Percentiles rank a stretch among this genome's conserved stretches.
Conservation (phyloP, 345 rosid genomes). For the Syzygium oleosum region DNA sequence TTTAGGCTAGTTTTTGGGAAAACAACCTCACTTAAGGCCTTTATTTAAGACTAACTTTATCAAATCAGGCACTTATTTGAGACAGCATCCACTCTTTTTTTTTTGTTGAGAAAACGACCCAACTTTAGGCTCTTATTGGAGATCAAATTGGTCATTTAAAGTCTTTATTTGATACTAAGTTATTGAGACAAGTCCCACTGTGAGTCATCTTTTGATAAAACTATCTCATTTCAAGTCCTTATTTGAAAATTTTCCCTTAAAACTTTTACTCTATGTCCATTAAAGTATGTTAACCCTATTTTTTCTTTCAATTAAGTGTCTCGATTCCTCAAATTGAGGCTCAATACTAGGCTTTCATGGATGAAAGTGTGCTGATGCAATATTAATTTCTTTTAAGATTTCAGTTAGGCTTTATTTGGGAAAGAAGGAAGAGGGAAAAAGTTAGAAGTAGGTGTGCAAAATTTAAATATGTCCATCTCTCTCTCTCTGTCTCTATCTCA, state of each 20-base stretch:
- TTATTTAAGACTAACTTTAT: too few relatives aligned
- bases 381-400: not conserved
- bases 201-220: not conserved
- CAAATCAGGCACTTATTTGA: too few relatives aligned
- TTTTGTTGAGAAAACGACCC: too few relatives aligned
- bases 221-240: fast-evolving
- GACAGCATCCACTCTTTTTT: too few relatives aligned
- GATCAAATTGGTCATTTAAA: too few relatives aligned
- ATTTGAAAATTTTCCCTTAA: too few relatives aligned
- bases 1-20: too few relatives aligned
- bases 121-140: not conserved
- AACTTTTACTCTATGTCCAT: too few relatives aligned
- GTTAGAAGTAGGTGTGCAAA: not conserved
- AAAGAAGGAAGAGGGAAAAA: not conserved
- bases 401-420: not conserved
- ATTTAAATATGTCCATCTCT: too few relatives aligned
- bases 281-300: not conserved
- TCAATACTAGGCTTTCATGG: not conserved
- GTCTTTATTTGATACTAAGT: not conserved
- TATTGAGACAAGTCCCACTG: not conserved
- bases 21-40: fast-evolving
- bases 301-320: not conserved
- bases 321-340: not conserved
- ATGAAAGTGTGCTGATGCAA: not conserved
- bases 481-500: too few relatives aligned